Percentiles rank a stretch among this genome's conserved stretches.
Evolutionary conservation across 371 early-diverging fungal species (phyloP).

Genomic region (Mortierella sp.): DNA sequence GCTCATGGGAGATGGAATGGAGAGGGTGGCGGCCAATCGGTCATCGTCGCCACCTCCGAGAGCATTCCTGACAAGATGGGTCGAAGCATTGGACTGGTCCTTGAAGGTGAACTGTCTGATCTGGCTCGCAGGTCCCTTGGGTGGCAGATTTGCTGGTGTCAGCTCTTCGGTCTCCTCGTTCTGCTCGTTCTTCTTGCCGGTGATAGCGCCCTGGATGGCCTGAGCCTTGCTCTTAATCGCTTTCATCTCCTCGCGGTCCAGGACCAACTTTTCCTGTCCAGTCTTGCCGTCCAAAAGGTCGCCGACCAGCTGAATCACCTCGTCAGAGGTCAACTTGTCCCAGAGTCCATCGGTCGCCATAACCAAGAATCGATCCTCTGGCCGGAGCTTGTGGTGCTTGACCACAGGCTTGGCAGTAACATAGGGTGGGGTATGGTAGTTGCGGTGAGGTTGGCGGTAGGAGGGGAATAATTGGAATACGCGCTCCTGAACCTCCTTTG

Average conservation of each 20-base stretch:
- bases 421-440: constrained; percentile 92
- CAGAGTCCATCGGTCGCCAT: constrained; percentile 96
- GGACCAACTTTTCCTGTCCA: constrained; percentile 28
- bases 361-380: constrained; percentile 85
- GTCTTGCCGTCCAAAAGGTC: constrained; percentile 61
- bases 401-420: constrained; percentile 92
- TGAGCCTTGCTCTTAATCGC: constrained; percentile 21
- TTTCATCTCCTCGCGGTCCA: constrained; percentile 35
- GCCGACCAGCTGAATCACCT: constrained; percentile 74
- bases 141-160: constrained; percentile 44
- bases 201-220: constrained; percentile 13
- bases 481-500: constrained; percentile 72
- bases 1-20: constrained; percentile 59
- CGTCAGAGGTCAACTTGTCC: constrained; percentile 85
- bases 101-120: constrained; percentile 54
- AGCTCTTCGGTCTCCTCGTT: constrained; percentile 37
- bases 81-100: constrained; percentile 84
- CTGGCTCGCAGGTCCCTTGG: constrained; percentile 47
- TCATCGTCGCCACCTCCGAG: constrained; percentile 70
- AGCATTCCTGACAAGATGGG: constrained; percentile 88
- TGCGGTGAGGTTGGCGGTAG: constrained; percentile 72
- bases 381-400: constrained; percentile 68
- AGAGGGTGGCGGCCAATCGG: constrained; percentile 44
- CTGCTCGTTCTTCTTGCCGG: constrained; percentile 37
- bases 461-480: constrained; percentile 74